Evolutionary conservation across 805 yeast genomes (phyloP).

Genomic region (Sugiyamaella boreocaroliniensis): DNA sequence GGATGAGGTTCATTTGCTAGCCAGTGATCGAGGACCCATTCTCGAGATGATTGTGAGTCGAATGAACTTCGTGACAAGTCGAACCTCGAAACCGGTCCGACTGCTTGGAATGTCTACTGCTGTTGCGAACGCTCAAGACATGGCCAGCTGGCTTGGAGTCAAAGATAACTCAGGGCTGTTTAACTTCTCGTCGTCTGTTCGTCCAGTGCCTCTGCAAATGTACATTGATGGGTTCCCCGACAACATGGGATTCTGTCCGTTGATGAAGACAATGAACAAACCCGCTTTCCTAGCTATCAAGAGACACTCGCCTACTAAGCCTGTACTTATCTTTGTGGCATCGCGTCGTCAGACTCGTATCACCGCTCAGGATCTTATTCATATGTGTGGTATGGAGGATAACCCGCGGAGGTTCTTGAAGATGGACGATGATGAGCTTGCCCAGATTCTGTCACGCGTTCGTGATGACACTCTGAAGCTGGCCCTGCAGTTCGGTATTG

Average conservation of each 20-base stretch:
- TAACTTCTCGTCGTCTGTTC: slow-evolving; percentile 73
- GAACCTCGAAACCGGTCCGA: slow-evolving; percentile 54
- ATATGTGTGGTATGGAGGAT: slow-evolving; percentile 71
- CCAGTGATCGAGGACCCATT: slow-evolving; percentile 82
- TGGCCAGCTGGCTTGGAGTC: slow-evolving; percentile 81
- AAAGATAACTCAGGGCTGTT: slow-evolving; percentile 51
- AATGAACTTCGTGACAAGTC: slow-evolving; percentile 63
- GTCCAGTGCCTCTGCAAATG: slow-evolving; percentile 84
- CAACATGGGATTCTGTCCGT: slow-evolving; percentile 69
- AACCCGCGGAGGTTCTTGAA: slow-evolving; percentile 64
- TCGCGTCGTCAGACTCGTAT: slow-evolving; percentile 77
- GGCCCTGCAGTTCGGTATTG: slow-evolving; percentile 72
- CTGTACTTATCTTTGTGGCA: slow-evolving; percentile 79
- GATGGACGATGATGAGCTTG: slow-evolving; percentile 60
- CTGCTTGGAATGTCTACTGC: slow-evolving; percentile 79
- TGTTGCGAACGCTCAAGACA: slow-evolving; percentile 75
- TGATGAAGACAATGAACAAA: slow-evolving; percentile 82
- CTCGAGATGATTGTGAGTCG: slow-evolving; percentile 85
- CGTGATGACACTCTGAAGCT: slow-evolving; percentile 77
- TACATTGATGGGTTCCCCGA: slow-evolving; percentile 83
- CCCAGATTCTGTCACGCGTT: slow-evolving; percentile 44
- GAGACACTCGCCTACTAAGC: slow-evolving; percentile 80
- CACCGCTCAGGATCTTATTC: slow-evolving; percentile 72
- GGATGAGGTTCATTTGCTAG: slow-evolving; percentile 81
- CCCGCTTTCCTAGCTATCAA: slow-evolving; percentile 91